Base-by-base conservation (phyloP, 257 asterid genomes). In the Ilex asprella region DNA sequence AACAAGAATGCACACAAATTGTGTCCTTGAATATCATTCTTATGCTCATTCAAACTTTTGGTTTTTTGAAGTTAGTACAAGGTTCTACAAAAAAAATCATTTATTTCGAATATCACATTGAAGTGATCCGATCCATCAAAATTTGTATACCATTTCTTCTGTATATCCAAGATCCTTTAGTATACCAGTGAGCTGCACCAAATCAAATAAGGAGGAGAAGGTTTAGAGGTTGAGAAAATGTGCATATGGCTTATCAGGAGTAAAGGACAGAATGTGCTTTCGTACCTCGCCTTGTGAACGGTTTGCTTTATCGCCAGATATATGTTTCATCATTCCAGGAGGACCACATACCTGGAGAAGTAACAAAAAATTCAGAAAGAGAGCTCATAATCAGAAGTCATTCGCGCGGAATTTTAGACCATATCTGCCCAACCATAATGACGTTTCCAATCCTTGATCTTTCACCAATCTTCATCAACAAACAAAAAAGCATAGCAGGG, bases 341-440 rank as follows among this genome's bases (percentile, higher is more conserved):
- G 99, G 99, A 47, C 99, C 99, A 61, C 99, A 92, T 31, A 89
- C 99, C 98, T 92, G 71, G 65, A 59, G 46, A 67, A 67, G 56
- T 74, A 67, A 57, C 61, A 69, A 35, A 67, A 55, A 43, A 59
- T 11, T 39, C 47, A n/a, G 54, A 49, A 49, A 4, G n/a, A 35
- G 41, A 35, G 2, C 41, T 21, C 27, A 21, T 21, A 21, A 21
- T 21, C 27, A 21, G 27, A 21, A 21, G 27, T 21, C 27, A 21
- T 21, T 21, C 27, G 1, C 27, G 27, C 27, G 27, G 27, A 21
- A 21, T 21, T 21, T 21, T 21, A 21, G 1, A 21, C 27, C 27
- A 21, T 35, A 35, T 4, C 7, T 35, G 8, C 41, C 8, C 41
- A 35, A 35, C 41, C 5, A 35, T 35, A 8, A 35, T 4, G 8